These are phyloP conservation scores for Cenchrus purpureus DNA, from an alignment of 176 grass and related monocot genomes.

Conservation along the genomic window DNA sequence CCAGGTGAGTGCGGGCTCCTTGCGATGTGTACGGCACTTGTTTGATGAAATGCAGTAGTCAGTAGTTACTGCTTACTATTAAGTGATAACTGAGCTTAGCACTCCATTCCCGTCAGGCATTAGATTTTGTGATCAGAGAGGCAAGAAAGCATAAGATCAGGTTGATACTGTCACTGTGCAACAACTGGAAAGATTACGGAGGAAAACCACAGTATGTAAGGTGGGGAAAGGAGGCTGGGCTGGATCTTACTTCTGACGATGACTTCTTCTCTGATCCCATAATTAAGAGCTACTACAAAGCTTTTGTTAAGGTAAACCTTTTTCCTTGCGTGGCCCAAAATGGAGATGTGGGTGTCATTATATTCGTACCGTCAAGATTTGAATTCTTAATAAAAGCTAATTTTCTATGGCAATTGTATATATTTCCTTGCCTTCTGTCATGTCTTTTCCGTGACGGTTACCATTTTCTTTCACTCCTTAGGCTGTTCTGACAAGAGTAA, in stretches of 20 bases:
- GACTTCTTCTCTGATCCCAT: conserved; percentile 75
- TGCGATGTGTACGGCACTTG: not conserved
- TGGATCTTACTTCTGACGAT: conserved; percentile 67
- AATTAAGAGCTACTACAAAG: conserved; percentile 81
- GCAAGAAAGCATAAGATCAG: conserved; percentile 57
- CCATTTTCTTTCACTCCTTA: conserved; percentile 34
- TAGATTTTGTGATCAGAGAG: conserved; percentile 78
- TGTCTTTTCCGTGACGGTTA: not conserved
- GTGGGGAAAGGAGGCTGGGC: conserved; percentile 58
- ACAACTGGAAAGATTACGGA: conserved; percentile 79
- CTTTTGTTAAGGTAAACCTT: conserved; percentile 68
- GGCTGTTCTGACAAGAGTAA: conserved; percentile 73
- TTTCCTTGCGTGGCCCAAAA: not conserved
- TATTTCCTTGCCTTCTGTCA: not conserved
- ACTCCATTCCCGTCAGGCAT: conserved; percentile 41
- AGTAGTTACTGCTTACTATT: too few species aligned
- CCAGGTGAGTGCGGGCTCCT: conserved; percentile 35
- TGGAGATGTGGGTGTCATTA: not conserved
- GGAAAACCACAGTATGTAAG: conserved; percentile 75
- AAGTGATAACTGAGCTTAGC: not conserved
- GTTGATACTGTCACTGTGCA: conserved; percentile 60
- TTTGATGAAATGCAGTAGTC: conserved; percentile 29
- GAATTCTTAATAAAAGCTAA: not conserved
- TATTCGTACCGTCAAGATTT: not conserved
- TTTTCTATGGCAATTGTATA: not conserved